Conservation (phyloP, 495 filamentous ascomycete species). For the Aspergillus conjunctus region DNA sequence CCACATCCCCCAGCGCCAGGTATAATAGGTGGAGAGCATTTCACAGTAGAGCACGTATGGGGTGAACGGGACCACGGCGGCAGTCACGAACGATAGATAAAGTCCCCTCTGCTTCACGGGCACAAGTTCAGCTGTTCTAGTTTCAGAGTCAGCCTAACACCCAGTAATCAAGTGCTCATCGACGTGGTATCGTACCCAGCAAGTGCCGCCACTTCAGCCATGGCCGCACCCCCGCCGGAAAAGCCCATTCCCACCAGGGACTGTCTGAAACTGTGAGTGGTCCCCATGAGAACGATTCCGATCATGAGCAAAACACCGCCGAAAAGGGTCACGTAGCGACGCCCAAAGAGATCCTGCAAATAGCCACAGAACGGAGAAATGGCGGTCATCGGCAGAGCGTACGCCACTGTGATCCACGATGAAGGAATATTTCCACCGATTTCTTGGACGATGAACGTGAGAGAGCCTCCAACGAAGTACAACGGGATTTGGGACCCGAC, state of each 20-base stretch:
- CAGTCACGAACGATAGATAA: background rate
- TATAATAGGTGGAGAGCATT: background rate
- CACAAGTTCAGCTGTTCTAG: background rate
- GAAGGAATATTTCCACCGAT: background rate
- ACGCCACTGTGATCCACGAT: conserved; percentile 1
- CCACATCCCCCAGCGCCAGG: conserved; percentile 1
- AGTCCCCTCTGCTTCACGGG: background rate
- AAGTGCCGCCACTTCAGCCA: background rate
- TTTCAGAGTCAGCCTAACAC: background rate
- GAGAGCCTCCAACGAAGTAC: background rate
- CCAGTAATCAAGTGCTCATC: background rate
- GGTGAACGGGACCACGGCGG: background rate
- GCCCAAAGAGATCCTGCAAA: background rate
- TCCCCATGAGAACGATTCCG: background rate
- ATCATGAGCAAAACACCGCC: background rate
- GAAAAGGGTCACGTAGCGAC: background rate
- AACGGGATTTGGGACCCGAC: background rate
- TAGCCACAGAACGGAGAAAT: background rate
- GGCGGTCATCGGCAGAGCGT: background rate
- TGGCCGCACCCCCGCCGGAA: background rate
- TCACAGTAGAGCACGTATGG: background rate
- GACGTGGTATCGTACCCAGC: background rate
- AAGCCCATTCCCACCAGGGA: background rate
- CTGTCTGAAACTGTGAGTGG: background rate
- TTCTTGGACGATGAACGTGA: background rate